Evolutionary conservation across 257 asterid species (phyloP).

Genomic region (Thymus mandschuricus): DNA sequence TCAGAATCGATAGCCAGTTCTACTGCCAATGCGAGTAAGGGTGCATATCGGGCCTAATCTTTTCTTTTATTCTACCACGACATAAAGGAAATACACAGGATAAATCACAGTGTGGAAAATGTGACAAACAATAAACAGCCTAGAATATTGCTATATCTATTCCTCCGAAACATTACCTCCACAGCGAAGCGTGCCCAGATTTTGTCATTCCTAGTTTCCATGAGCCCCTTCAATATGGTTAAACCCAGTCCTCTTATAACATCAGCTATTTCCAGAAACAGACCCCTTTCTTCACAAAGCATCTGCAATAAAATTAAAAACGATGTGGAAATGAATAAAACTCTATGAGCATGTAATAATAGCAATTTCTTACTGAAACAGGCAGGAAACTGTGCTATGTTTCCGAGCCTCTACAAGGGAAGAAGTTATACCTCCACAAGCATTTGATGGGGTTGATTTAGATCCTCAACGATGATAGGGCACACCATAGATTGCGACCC

Average conservation of each 20-base stretch:
- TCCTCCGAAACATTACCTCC: constrained; percentile 54
- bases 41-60: no score
- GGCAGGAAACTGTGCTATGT: neutral
- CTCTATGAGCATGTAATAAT: neutral
- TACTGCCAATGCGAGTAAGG: neutral
- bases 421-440: constrained; percentile 72
- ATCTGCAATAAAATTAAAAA: constrained; percentile 49
- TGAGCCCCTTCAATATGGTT: constrained; percentile 86
- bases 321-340: neutral
- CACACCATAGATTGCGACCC: constrained; percentile 84
- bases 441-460: constrained; percentile 92
- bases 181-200: constrained; percentile 90
- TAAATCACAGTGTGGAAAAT: neutral
- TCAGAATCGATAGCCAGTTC: neutral
- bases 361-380: neutral
- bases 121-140: neutral
- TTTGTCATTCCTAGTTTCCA: constrained; percentile 85
- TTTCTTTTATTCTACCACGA: neutral
- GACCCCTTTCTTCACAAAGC: constrained; percentile 92
- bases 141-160: neutral
- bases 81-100: neutral
- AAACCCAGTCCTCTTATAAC: constrained; percentile 84
- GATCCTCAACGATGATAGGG: constrained; percentile 91
- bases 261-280: constrained; percentile 89
- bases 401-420: neutral